Conservation (phyloP, 192 early-diverging fungal genomes). For the Umbelopsis ramanniana region DNA sequence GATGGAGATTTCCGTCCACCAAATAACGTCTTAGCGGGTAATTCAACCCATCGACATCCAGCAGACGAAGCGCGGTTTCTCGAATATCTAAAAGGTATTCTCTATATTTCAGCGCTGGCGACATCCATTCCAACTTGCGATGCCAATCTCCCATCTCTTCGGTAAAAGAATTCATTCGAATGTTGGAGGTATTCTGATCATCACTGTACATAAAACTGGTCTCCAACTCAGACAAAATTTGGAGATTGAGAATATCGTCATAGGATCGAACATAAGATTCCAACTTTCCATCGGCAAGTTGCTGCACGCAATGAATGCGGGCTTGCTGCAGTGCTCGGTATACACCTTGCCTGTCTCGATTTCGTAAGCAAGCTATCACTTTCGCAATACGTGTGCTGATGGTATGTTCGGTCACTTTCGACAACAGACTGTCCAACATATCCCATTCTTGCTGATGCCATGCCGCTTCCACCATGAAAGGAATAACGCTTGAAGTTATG, state of each 20-base stretch:
- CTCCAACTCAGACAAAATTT: constrained; percentile 72
- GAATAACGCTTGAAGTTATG: constrained; percentile 54
- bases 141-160: background rate
- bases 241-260: constrained; percentile 62
- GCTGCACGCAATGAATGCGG: constrained; percentile 49
- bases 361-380: constrained; percentile 51
- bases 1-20: background rate
- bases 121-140: constrained; percentile 6
- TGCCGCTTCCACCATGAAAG: constrained; percentile 59
- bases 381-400: constrained; percentile 65
- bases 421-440: constrained; percentile 49
- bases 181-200: background rate
- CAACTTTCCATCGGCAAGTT: constrained; percentile 63
- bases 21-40: background rate
- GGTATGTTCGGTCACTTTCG: constrained; percentile 36
- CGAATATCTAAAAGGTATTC: background rate
- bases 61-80: background rate
- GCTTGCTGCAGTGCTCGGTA: constrained; percentile 42
- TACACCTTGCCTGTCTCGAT: constrained; percentile 40
- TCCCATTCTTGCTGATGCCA: constrained; percentile 72
- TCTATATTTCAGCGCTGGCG: background rate
- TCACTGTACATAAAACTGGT: constrained; percentile 19
- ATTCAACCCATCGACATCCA: background rate
- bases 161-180: background rate
- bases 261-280: constrained; percentile 69